Conservation (phyloP, 2,329 filamentous ascomycete species). For the Fusarium chaquense region DNA sequence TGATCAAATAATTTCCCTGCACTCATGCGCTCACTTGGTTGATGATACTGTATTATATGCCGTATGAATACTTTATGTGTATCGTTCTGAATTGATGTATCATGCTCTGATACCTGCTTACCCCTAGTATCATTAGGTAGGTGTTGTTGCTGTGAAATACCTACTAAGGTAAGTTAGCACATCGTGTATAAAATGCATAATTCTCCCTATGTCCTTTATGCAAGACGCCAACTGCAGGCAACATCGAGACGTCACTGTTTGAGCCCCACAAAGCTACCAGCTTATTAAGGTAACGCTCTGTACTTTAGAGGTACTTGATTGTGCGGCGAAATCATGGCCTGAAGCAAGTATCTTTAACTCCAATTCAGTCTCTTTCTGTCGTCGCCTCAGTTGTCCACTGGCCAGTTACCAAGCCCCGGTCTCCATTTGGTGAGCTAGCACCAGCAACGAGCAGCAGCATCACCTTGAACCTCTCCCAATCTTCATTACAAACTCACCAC, state of each 20-base stretch:
- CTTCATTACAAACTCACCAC: slow-evolving; percentile 23
- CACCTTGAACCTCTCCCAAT: slow-evolving; percentile 34
- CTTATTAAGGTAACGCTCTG: slow-evolving; percentile 32
- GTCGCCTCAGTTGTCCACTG: slow-evolving; percentile 37
- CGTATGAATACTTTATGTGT: background rate
- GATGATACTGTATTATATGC: background rate
- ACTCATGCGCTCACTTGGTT: too few relatives aligned
- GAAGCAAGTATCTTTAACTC: slow-evolving; percentile 36
- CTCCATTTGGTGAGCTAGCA: slow-evolving; percentile 41
- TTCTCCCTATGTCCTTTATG: slow-evolving; percentile 12
- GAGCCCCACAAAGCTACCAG: slow-evolving; percentile 37
- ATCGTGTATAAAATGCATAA: slow-evolving; percentile 28
- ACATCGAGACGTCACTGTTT: slow-evolving; percentile 53
- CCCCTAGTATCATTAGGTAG: too few relatives aligned
- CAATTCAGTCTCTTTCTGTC: slow-evolving; percentile 20
- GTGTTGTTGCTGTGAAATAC: background rate
- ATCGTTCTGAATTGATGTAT: background rate
- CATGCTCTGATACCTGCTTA: background rate
- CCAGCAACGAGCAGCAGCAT: slow-evolving; percentile 38
- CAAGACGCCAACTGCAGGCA: slow-evolving; percentile 45
- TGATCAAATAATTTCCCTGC: background rate
- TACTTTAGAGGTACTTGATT: slow-evolving; percentile 44
- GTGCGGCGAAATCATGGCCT: slow-evolving; percentile 1
- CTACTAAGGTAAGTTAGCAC: background rate
- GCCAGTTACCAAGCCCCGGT: slow-evolving; percentile 41